Evolutionary conservation across 441 rosid species (phyloP), one percentile per base, ranked within the genome.

Genomic region (Francoa sonchifolia): DNA sequence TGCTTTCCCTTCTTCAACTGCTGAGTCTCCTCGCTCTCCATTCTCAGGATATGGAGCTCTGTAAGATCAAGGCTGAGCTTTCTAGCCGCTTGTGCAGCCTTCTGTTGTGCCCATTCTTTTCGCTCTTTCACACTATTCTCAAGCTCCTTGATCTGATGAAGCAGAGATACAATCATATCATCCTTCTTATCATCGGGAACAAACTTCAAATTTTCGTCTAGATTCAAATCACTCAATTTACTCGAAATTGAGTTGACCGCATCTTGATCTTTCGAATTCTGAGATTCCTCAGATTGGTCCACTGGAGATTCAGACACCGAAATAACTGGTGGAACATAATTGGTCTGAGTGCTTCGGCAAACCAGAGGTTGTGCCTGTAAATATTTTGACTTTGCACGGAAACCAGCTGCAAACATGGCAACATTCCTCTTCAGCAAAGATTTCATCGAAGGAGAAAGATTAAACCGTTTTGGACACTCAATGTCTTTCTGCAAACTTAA

Each of bases 41-140:
- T 71, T 60, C 88, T 82, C 74, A 85, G 61, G 49, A 62, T 44
- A 58, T 86, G 78, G 68, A 85, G 87, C 65, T 90, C 95, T 2
- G 81, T 63, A 34, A 82, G 61, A 48, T 90, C 96, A 65, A 69
- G 66, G 36, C 87, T 77, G 19, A 85, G 84, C 76, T 68, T 85
- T 57, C 76, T 70, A 1, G 98, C 96, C 52, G 95, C 98, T 70
- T 90, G 96, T 85, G 80, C 73, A 27, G 95, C 96, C 77, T 85
- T 90, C 68, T 82, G 76, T 29, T 79, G 93, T 23, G 96, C 93
- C 98, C 98, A 90, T 8, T 85, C 96, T 66, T 68, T 85, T 56
- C 90, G 67, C 33, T 85, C 96, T 58, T 76, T 72, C 40, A 80
- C 69, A 59, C 77, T 89, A 58, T 48, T 78, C 61, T 77, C 84